Conservation (phyloP, 192 early-diverging fungal genomes). For the Podila epigama region DNA sequence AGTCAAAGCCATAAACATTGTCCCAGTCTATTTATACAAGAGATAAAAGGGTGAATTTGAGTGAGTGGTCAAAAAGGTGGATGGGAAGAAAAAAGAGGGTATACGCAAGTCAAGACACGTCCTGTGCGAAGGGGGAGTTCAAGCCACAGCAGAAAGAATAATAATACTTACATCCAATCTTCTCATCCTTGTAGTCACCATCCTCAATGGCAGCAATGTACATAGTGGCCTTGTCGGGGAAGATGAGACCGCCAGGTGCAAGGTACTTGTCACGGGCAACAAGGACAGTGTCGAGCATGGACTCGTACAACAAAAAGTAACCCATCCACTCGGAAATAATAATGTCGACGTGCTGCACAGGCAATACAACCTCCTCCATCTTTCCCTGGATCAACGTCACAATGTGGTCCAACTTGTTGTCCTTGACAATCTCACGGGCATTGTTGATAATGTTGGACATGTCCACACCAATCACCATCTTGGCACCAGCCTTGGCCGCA, state of each 20-base stretch:
- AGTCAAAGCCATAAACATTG: slow-evolving; percentile 95
- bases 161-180: slow-evolving; percentile 57
- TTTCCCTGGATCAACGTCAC: slow-evolving; percentile 74
- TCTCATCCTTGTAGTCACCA: slow-evolving; percentile 82
- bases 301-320: slow-evolving; percentile 89
- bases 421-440: slow-evolving; percentile 75
- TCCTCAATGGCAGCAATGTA: slow-evolving; percentile 78
- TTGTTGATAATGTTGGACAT: slow-evolving; percentile 88
- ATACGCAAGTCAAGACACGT: too few species aligned
- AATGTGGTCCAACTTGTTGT: slow-evolving; percentile 75
- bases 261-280: slow-evolving; percentile 84
- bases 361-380: slow-evolving; percentile 81
- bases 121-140: too few species aligned
- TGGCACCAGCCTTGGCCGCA: slow-evolving; percentile 86
- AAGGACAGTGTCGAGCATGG: slow-evolving; percentile 91
- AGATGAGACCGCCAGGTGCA: slow-evolving; percentile 62
- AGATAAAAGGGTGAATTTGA: neutral
- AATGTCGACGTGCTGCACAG: slow-evolving; percentile 80
- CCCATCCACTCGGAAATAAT: slow-evolving; percentile 97
- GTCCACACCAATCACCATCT: slow-evolving; percentile 71
- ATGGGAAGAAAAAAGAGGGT: neutral
- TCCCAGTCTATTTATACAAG: slow-evolving; percentile 72
- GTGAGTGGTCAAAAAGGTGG: neutral
- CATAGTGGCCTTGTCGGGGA: slow-evolving; percentile 76
- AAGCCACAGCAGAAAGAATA: neutral